Evolutionary conservation across 768 basidiomycete species (phyloP).

Genomic region (Vararia minispora): DNA sequence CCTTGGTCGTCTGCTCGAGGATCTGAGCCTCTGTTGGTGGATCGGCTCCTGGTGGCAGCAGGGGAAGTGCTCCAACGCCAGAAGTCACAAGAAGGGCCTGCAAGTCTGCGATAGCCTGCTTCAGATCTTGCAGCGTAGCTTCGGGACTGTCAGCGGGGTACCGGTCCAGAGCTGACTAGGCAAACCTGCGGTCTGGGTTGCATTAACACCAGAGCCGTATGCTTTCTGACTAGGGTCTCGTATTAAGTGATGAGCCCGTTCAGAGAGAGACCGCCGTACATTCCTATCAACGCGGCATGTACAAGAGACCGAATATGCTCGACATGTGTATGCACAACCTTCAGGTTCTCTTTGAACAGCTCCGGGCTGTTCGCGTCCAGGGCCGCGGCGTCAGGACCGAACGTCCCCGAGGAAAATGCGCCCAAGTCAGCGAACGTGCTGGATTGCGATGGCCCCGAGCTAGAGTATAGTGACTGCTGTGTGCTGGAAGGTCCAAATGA

Average conservation of each 20-base stretch:
- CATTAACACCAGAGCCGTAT: conserved; percentile 9
- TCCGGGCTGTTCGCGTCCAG: conserved; percentile 10
- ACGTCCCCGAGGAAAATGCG: neutral
- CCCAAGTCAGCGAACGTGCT: conserved; percentile 5
- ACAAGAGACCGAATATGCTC: conserved; percentile 6
- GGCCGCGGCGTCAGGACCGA: conserved; percentile 5
- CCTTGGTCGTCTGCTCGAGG: conserved; percentile 10
- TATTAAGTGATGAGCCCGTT: neutral
- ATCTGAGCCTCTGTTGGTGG: conserved; percentile 10
- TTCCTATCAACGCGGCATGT: conserved; percentile 10
- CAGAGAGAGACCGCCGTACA: conserved; percentile 2
- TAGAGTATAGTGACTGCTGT: neutral
- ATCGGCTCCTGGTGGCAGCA: conserved; percentile 5
- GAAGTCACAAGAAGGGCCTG: conserved; percentile 6
- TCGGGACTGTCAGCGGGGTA: neutral
- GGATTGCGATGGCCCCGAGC: conserved; percentile 5
- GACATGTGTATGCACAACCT: conserved; percentile 8
- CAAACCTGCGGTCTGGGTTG: conserved; percentile 8
- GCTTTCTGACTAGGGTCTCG: conserved; percentile 7
- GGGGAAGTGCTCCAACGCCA: conserved; percentile 11
- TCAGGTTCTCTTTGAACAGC: conserved; percentile 12
- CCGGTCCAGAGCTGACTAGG: neutral
- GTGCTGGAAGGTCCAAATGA: neutral
- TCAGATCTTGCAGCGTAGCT: conserved; percentile 8
- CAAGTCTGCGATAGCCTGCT: conserved; percentile 5